These are phyloP conservation scores for Penicillium canariense DNA, from an alignment of 495 filamentous ascomycete genomes.

Conservation along the genomic window DNA sequence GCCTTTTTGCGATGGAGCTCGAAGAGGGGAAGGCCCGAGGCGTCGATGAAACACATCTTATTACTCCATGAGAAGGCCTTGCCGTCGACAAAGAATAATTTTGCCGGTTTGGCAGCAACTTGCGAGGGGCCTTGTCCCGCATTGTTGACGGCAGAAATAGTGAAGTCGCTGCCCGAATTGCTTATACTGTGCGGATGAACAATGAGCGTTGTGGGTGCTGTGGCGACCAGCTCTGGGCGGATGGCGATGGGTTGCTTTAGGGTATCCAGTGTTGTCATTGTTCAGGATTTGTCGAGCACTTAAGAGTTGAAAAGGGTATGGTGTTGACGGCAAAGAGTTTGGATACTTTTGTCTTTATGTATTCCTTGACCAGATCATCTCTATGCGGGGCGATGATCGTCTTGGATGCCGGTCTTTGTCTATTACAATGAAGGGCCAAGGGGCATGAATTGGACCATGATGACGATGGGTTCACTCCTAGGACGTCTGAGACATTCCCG, in stretches of 20 bases:
- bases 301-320: background rate
- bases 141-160: background rate
- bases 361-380: background rate
- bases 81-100: slow-evolving; percentile 14
- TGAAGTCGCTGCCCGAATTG: slow-evolving; percentile 15
- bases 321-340: background rate
- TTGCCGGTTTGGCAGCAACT: background rate
- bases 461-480: background rate
- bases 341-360: background rate
- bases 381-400: background rate
- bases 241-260: slow-evolving; percentile 11
- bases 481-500: background rate
- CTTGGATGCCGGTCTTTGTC: background rate
- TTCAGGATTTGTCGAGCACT: background rate
- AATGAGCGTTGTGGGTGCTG: slow-evolving; percentile 1
- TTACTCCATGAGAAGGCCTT: slow-evolving; percentile 3
- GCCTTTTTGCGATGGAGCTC: slow-evolving; percentile 12
- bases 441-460: background rate
- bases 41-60: slow-evolving; percentile 12
- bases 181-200: slow-evolving; percentile 13
- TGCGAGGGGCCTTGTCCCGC: background rate
- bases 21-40: slow-evolving; percentile 17
- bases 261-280: background rate
- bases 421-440: background rate
- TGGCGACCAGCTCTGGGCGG: slow-evolving; percentile 13